Conservation (phyloP, 1,284 basidiomycete species). For the Tilletia setariae region DNA sequence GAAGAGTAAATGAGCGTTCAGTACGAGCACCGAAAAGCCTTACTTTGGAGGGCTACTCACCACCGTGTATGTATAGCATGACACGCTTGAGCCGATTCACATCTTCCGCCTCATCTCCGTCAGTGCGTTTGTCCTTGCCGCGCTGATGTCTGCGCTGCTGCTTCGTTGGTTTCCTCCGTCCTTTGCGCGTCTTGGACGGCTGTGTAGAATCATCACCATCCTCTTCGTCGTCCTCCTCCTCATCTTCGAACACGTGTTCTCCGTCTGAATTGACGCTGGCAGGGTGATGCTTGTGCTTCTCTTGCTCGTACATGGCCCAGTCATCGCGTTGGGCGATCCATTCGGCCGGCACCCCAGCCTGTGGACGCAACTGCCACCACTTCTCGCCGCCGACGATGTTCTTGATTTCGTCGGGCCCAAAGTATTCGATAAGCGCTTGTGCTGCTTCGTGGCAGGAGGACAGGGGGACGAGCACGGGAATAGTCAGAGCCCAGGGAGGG, state of each 20-base stretch:
- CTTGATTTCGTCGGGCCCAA: conserved; percentile 77
- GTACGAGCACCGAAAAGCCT: background rate
- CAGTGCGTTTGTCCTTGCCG: conserved; percentile 40
- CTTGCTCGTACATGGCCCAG: conserved; percentile 46
- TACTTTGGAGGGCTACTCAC: background rate
- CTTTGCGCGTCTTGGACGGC: background rate
- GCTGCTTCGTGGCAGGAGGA: conserved; percentile 75
- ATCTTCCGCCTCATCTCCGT: conserved; percentile 37
- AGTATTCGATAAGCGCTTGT: conserved; percentile 68
- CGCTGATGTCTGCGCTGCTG: conserved; percentile 56
- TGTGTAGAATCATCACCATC: conserved; percentile 18
- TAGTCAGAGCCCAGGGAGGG: conserved; percentile 80
- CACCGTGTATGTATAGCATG: conserved; percentile 29
- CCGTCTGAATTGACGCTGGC: conserved; percentile 4
- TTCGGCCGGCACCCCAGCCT: conserved; percentile 73
- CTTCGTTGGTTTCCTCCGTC: conserved; percentile 27
- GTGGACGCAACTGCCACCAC: conserved; percentile 75
- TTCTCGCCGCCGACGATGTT: conserved; percentile 80
- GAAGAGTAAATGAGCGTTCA: conserved; percentile 25
- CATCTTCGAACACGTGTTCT: conserved; percentile 12
- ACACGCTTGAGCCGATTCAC: conserved; percentile 44
- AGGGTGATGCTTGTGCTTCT: conserved; percentile 20
- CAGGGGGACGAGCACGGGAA: conserved; percentile 67
- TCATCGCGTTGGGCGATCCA: conserved; percentile 70
- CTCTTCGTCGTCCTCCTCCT: conserved; percentile 20